phyloP scores from a whole-genome alignment of 2,329 filamentous ascomycete genomes.

The Fusarium pilosicola region DNA sequence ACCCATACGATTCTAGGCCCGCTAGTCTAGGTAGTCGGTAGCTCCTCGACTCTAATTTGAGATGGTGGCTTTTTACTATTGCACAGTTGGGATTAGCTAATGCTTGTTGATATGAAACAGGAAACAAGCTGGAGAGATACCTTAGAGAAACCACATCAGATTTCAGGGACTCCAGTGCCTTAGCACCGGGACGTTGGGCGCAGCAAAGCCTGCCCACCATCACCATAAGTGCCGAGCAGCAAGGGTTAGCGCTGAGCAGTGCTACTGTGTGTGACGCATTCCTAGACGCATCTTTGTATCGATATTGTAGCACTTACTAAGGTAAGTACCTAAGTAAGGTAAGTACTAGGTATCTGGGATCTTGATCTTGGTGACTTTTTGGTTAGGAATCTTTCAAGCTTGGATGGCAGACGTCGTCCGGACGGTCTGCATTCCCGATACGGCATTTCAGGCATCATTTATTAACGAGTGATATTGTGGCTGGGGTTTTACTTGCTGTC shows the following conservation, averaged over 20 bases:
- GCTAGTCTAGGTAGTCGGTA: constrained; percentile 11
- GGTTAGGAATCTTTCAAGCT: not conserved
- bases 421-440: not conserved
- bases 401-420: not conserved
- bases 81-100: constrained; percentile 4
- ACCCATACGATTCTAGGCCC: constrained; percentile 7
- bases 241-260: constrained; percentile 31
- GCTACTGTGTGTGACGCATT: constrained; percentile 25
- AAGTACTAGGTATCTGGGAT: not conserved
- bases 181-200: constrained; percentile 35
- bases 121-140: constrained; percentile 20
- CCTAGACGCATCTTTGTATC: not conserved
- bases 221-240: constrained; percentile 38
- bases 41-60: constrained; percentile 15
- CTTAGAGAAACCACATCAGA: constrained; percentile 1
- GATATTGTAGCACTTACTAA: not conserved
- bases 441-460: constrained; percentile 22
- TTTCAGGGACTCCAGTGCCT: constrained; percentile 23
- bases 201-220: constrained; percentile 34
- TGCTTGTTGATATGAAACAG: constrained; percentile 19
- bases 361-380: not conserved
- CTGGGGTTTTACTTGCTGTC: not conserved
- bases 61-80: constrained; percentile 16
- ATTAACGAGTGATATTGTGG: not conserved
- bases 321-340: too few species aligned